Conservation (phyloP, 352 stramenopile genomes). For the Pythium biforme region DNA sequence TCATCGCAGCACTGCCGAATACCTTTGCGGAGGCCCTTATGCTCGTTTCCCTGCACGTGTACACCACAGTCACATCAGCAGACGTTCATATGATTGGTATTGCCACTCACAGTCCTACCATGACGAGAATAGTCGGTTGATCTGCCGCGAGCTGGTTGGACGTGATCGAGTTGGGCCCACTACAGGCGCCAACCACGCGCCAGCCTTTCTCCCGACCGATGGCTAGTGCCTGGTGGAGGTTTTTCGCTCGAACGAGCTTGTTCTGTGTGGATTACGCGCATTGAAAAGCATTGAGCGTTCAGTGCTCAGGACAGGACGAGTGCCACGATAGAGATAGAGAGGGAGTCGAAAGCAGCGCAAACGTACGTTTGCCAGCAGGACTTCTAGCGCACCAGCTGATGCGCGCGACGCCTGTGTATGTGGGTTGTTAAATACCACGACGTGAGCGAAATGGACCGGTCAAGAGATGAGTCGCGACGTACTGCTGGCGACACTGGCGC, state of each 20-base stretch:
- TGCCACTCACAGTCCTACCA: conserved; percentile 37
- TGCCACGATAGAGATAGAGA: no score
- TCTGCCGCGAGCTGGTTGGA: conserved; percentile 45
- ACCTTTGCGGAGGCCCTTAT: conserved; percentile 65
- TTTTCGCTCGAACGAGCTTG: conserved; percentile 62
- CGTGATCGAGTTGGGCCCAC: conserved; percentile 66
- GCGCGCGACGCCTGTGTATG: conserved; percentile 50
- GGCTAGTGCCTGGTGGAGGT: conserved; percentile 69
- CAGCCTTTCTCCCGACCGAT: conserved; percentile 66
- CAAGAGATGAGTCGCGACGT: background rate
- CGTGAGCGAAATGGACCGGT: no score
- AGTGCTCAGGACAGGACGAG: no score
- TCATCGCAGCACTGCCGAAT: conserved; percentile 75
- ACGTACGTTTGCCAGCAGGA: conserved; percentile 68
- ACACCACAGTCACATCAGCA: background rate
- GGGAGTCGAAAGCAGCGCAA: background rate
- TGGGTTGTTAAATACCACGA: no score
- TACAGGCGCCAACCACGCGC: conserved; percentile 70
- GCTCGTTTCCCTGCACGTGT: conserved; percentile 63
- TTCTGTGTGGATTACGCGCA: conserved; percentile 26
- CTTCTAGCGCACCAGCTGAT: conserved; percentile 71
- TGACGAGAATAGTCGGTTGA: conserved; percentile 76
- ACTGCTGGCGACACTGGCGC: conserved; percentile 72
- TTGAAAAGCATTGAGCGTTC: background rate
- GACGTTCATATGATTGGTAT: background rate